Evolutionary conservation across 2,329 filamentous ascomycete genomes (phyloP).

Genomic region (Talaromyces sp.): DNA sequence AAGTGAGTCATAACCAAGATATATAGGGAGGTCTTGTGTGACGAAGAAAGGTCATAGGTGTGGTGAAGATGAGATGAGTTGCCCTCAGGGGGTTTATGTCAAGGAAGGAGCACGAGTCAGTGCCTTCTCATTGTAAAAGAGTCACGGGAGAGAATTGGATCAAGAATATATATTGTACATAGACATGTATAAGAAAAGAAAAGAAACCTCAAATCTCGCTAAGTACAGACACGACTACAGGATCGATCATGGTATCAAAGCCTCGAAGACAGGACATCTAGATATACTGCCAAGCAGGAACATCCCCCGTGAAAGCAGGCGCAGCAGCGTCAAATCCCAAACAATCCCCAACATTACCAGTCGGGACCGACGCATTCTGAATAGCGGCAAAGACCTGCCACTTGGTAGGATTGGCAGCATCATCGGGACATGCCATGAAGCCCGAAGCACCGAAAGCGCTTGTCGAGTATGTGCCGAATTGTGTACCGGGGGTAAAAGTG

Average conservation of each 20-base stretch:
- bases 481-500: constrained; percentile 30
- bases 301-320: constrained; percentile 23
- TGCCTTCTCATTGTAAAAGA: not conserved
- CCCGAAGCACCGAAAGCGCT: constrained; percentile 35
- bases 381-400: constrained; percentile 45
- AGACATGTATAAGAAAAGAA: not conserved
- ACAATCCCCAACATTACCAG: constrained; percentile 38
- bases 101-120: not conserved
- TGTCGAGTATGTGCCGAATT: constrained; percentile 32
- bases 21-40: not conserved
- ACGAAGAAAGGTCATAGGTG: not conserved
- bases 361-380: constrained; percentile 40
- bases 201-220: not conserved
- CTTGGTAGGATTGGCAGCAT: constrained; percentile 21
- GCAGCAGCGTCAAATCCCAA: constrained; percentile 40
- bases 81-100: not conserved
- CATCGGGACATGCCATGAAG: constrained; percentile 45
- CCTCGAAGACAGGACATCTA: constrained; percentile 21
- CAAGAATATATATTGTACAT: not conserved
- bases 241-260: not conserved
- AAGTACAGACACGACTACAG: no score
- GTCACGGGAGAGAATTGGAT: not conserved
- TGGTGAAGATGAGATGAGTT: not conserved
- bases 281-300: constrained; percentile 42
- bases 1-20: not conserved